A percentile compares a stretch with the other conserved stretches of the same genome.
Conservation (phyloP, 169 alveolate genomes). For the Plasmodium vivax region DNA sequence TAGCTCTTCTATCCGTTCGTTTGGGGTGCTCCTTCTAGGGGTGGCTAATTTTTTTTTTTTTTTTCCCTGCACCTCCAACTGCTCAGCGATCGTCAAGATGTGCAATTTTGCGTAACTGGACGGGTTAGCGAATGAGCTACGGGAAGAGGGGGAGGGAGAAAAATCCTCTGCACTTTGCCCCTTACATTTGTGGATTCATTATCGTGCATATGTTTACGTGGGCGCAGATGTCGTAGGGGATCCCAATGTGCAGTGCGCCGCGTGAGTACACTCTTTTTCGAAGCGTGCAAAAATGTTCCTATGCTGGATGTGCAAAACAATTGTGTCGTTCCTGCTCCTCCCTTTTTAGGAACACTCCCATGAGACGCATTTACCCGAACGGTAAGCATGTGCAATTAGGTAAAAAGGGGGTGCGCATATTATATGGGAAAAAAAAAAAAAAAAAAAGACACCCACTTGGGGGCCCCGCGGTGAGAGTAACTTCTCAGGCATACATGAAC, state of each 20-base stretch:
- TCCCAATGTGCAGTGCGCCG: background rate
- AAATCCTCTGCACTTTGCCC: background rate
- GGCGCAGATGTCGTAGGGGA: background rate
- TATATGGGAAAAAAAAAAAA: constrained; percentile 2
- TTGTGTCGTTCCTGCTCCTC: background rate
- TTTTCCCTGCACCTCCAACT: background rate
- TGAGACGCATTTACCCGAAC: background rate
- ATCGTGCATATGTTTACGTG: background rate
- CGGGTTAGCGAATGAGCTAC: background rate
- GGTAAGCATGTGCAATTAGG: background rate
- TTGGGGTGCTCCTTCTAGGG: background rate
- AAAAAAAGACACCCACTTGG: constrained; percentile 11
- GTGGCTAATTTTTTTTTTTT: background rate
- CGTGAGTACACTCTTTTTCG: background rate
- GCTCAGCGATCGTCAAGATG: background rate
- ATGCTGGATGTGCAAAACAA: background rate
- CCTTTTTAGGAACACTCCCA: background rate
- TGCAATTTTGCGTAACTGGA: background rate
- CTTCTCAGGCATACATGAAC: background rate
- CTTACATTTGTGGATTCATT: background rate
- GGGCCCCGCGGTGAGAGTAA: background rate
- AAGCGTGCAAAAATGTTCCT: background rate
- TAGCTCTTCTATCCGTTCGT: background rate
- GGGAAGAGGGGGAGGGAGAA: background rate
- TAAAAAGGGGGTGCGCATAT: background rate